Conservation (phyloP, 83 land plant species). For the Picea abies region DNA sequence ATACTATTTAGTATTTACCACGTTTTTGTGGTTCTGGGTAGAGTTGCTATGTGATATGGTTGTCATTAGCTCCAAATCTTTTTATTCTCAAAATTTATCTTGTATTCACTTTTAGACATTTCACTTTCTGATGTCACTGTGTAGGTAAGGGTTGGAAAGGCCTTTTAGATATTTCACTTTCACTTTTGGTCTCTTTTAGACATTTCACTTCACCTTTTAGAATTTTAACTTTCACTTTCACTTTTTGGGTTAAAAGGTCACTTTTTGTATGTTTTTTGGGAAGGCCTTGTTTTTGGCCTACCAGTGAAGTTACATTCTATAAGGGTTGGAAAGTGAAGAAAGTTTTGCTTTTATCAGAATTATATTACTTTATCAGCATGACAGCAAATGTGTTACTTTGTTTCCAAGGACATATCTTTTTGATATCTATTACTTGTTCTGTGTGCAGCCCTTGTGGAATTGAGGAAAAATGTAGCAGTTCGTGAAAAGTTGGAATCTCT, state of each 20-base stretch:
- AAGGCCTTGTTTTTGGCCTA: neutral
- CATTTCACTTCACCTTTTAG: neutral
- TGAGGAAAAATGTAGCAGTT: constrained; percentile 31
- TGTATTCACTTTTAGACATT: neutral
- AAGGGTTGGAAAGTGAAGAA: too few relatives aligned
- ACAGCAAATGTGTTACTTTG: neutral
- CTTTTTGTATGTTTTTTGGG: neutral
- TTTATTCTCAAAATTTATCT: neutral
- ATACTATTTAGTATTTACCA: neutral
- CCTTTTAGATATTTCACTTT: too few relatives aligned
- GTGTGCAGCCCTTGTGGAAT: constrained; percentile 7
- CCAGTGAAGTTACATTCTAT: neutral
- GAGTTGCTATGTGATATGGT: neutral
- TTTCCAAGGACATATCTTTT: neutral
- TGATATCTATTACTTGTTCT: constrained; percentile 1
- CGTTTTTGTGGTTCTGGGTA: neutral
- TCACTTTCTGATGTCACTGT: too few relatives aligned
- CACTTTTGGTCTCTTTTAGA: too few relatives aligned
- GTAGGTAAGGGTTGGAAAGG: too few relatives aligned
- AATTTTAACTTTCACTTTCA: neutral
- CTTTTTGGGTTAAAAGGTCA: neutral
- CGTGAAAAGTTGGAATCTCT: constrained; percentile 94
- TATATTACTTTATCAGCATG: neutral
- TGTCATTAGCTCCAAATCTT: neutral
- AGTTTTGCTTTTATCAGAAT: neutral